A percentile compares a stretch with the other conserved stretches of the same genome.
These are phyloP conservation scores for Trichoderma oligosporum DNA, from an alignment of 2,329 filamentous ascomycete species.

Conservation along the genomic window DNA sequence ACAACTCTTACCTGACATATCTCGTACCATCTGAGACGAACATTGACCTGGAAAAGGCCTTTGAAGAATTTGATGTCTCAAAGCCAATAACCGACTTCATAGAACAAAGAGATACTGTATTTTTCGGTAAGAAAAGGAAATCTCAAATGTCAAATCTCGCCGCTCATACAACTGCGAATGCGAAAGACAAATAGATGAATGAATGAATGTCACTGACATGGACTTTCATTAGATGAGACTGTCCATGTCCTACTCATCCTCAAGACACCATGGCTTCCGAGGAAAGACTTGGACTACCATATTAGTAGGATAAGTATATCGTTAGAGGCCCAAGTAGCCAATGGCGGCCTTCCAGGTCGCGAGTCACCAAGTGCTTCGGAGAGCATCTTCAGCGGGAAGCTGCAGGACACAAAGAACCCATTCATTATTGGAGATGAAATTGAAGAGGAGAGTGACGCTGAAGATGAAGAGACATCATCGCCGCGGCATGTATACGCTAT, in stretches of 20 bases:
- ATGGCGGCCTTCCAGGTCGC: slow-evolving; percentile 49
- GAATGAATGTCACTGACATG: slow-evolving; percentile 25
- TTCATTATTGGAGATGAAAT: slow-evolving; percentile 47
- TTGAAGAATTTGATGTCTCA: slow-evolving; percentile 43
- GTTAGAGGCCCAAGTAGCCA: slow-evolving; percentile 63
- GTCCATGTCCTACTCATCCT: slow-evolving; percentile 66
- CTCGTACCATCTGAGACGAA: slow-evolving; percentile 56
- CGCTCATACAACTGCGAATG: neutral
- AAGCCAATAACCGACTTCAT: slow-evolving; percentile 54
- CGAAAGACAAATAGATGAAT: neutral
- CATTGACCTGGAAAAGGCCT: slow-evolving; percentile 50
- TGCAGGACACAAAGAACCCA: slow-evolving; percentile 49
- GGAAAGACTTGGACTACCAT: slow-evolving; percentile 54
- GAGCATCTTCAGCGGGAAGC: slow-evolving; percentile 54
- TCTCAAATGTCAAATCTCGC: neutral
- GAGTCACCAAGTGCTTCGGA: slow-evolving; percentile 50
- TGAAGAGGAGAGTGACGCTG: slow-evolving; percentile 25
- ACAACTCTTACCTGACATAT: slow-evolving; percentile 57
- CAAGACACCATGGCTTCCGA: slow-evolving; percentile 57
- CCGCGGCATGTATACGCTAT: slow-evolving; percentile 48
- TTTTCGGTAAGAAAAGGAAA: slow-evolving; percentile 60
- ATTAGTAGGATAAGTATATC: slow-evolving; percentile 61
- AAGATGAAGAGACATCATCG: slow-evolving; percentile 22
- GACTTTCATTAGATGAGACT: slow-evolving; percentile 62
- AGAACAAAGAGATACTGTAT: slow-evolving; percentile 60